phyloP scores from a whole-genome alignment of 768 basidiomycete genomes.

The Paxillus involutus region DNA sequence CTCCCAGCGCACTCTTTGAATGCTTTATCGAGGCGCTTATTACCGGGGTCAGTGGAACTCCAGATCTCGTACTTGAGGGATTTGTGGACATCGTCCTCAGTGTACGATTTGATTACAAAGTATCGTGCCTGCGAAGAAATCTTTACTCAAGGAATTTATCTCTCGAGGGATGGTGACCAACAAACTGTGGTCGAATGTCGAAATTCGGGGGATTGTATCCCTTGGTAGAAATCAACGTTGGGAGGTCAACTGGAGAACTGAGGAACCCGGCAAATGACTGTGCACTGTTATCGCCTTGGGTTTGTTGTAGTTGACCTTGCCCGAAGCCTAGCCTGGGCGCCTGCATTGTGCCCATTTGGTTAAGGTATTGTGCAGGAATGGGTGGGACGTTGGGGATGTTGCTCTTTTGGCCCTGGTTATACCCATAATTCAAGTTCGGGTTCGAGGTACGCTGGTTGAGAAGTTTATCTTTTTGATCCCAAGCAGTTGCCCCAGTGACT shows the following conservation, averaged over 20 bases:
- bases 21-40: conserved; percentile 95
- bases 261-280: conserved; percentile 49
- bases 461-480: conserved; percentile 69
- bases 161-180: conserved; percentile 36
- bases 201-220: conserved; percentile 90
- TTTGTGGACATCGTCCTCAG: conserved; percentile 99
- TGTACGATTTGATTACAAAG: conserved; percentile 99
- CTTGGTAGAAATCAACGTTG: conserved; percentile 79
- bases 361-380: conserved; percentile 73
- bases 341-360: conserved; percentile 42
- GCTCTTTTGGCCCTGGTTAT: conserved; percentile 40
- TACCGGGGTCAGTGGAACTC: conserved; percentile 96
- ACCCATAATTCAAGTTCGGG: conserved; percentile 65
- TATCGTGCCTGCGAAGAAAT: conserved; percentile 67
- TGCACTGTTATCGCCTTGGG: conserved; percentile 25
- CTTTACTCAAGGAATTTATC: not conserved
- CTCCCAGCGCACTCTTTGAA: conserved; percentile 92
- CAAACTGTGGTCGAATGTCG: conserved; percentile 77
- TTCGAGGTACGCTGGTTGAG: conserved; percentile 61
- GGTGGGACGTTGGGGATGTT: conserved; percentile 66
- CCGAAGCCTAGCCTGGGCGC: conserved; percentile 40
- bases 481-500: conserved; percentile 40
- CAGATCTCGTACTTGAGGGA: conserved; percentile 97
- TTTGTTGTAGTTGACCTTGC: conserved; percentile 27
- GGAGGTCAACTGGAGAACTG: conserved; percentile 79